These are phyloP conservation scores for Heritiera fomes DNA, from an alignment of 345 rosid species.

Conservation along the genomic window DNA sequence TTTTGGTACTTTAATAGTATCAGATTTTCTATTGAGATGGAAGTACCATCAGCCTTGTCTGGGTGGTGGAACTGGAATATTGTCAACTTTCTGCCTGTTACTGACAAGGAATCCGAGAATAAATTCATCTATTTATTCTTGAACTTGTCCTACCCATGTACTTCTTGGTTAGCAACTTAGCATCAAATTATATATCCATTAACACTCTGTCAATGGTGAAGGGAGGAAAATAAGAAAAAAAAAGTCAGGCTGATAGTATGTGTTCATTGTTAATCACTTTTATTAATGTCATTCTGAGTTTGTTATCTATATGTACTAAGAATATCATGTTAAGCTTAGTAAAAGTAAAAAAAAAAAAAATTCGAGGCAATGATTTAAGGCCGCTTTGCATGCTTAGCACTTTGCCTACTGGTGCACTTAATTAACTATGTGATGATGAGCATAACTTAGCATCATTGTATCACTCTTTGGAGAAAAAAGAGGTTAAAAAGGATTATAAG, in stretches of 20 bases:
- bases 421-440: too few relatives aligned
- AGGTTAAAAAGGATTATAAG: neutral
- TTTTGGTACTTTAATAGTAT: neutral
- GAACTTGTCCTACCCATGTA: neutral
- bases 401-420: neutral
- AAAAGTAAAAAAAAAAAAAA: too few relatives aligned
- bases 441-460: too few relatives aligned
- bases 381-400: neutral
- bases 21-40: constrained; percentile 5
- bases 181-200: neutral
- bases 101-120: neutral
- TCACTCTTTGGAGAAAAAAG: neutral
- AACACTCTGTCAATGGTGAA: neutral
- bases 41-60: neutral
- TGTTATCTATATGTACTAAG: too few relatives aligned
- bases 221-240: neutral
- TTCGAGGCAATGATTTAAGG: neutral
- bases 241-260: neutral
- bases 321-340: too few relatives aligned
- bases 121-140: too few relatives aligned
- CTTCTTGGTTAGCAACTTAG: constrained; percentile 7
- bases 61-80: too few relatives aligned
- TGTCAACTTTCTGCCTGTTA: too few relatives aligned
- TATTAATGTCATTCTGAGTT: too few relatives aligned
- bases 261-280: neutral